Evolutionary conservation across 176 grass and related monocot genomes (phyloP), one percentile per base, ranked within the genome.

Genomic region (Lolium rigidum): DNA sequence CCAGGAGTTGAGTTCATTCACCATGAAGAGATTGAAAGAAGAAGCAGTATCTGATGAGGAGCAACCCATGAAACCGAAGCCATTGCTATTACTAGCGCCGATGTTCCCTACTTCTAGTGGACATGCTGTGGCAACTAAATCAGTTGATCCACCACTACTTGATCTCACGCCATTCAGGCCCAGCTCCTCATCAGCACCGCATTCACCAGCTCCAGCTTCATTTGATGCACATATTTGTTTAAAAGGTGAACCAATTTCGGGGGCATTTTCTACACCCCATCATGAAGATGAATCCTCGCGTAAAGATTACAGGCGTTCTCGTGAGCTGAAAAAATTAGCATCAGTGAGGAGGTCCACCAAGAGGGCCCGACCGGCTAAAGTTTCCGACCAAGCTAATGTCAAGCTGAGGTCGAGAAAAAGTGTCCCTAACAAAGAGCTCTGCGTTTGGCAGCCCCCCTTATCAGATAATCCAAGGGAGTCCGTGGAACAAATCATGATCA

Each of bases 71-170:
- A 87, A 92, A 49, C 37, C 55, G 72, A 90, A 94, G 22, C 87
- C 93, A 50, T 55, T 92, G 76, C 51, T 70, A 39, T 94, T 85
- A 28, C 70, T 90, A 18, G 79, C 88, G 1, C 93, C 93, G 7
- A 92, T 92, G 88, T 90, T 88, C 31, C 83, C 88, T 46, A 4
- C 70, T 44, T 54, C 85, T 41, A 57, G 80, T 15, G 87, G 85
- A 28, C 85, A 70, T 22, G 77, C 80, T 65, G 22, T 77, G 26
- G 26, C 26, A 37, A 17, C 6, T 35, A 66, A 35, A 28, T 52
- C 70, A 65, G 87, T 78, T 14, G 56, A 46, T 71, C 85, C 82
- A 73, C 70, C 48, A 22, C 20, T 88, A 35, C 12, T 88, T 80
- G 46, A 78, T 77, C 61, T 83, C 52, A 84, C 77, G 17, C 71